Evolutionary conservation across 1,284 basidiomycete genomes (phyloP).

Genomic region (Sporisorium scitamineum): DNA sequence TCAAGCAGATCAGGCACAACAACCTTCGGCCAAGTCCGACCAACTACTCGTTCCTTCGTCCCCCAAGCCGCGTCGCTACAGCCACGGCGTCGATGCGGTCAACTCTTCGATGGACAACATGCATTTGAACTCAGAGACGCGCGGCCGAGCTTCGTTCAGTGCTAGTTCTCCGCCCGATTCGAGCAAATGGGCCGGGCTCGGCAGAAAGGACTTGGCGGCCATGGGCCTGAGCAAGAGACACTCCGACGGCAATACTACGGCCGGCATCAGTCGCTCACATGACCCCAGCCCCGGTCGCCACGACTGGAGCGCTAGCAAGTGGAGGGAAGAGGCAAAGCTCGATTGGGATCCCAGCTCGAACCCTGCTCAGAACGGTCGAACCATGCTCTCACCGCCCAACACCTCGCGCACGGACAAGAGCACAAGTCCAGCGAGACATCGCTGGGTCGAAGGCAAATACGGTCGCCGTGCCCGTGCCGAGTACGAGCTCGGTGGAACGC

Average conservation of each 20-base stretch:
- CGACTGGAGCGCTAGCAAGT: conserved; percentile 47
- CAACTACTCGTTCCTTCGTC: conserved; percentile 16
- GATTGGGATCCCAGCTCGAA: conserved; percentile 43
- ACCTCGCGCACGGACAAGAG: conserved; percentile 16
- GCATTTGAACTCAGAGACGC: conserved; percentile 7
- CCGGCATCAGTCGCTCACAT: conserved; percentile 9
- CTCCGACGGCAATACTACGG: conserved; percentile 9
- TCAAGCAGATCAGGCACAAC: neutral
- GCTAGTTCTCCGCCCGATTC: conserved; percentile 13
- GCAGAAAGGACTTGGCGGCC: conserved; percentile 57
- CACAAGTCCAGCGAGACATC: conserved; percentile 32
- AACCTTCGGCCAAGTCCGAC: conserved; percentile 1
- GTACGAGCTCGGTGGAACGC: conserved; percentile 70
- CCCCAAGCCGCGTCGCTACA: conserved; percentile 33
- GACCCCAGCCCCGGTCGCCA: conserved; percentile 43
- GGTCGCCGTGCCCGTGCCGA: conserved; percentile 69
- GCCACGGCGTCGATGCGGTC: conserved; percentile 23
- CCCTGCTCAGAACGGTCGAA: conserved; percentile 4
- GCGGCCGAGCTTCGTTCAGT: conserved; percentile 30
- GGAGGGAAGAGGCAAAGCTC: conserved; percentile 45
- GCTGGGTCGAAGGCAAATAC: conserved; percentile 63
- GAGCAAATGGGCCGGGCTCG: conserved; percentile 45
- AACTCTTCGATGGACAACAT: conserved; percentile 11
- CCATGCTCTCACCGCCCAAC: conserved; percentile 16
- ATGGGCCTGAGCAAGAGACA: conserved; percentile 33